These are phyloP conservation scores for Flaveria linearis DNA, from an alignment of 129 eudicot genomes.

Conservation along the genomic window DNA sequence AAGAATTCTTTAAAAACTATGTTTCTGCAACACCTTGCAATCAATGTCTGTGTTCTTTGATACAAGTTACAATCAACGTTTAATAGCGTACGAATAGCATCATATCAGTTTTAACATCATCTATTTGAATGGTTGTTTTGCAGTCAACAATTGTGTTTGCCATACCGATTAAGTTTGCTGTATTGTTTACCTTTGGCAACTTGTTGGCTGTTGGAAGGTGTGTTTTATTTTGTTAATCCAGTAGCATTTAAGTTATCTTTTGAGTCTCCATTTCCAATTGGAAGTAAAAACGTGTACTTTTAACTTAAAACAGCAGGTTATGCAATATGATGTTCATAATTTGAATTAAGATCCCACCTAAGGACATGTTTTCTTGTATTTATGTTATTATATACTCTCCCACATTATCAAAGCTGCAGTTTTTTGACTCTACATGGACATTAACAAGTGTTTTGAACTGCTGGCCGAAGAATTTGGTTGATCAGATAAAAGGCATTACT, in stretches of 20 bases:
- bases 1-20: neutral
- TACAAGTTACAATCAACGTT: too few species aligned
- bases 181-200: slow-evolving; percentile 89
- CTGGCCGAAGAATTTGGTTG: neutral
- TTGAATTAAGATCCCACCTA: neutral
- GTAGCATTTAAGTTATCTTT: slow-evolving; percentile 1
- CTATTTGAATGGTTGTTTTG: slow-evolving; percentile 33
- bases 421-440: neutral
- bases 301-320: neutral
- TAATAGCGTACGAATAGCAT: neutral
- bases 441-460: neutral
- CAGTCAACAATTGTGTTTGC: slow-evolving; percentile 81
- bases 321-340: neutral
- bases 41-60: neutral
- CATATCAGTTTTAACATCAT: slow-evolving; percentile 21
- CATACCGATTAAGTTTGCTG: slow-evolving; percentile 89
- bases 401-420: neutral
- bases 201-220: slow-evolving; percentile 94
- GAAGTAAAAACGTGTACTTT: neutral
- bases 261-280: neutral
- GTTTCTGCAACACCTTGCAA: neutral
- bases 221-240: slow-evolving; percentile 3
- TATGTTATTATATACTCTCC: neutral
- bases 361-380: neutral
- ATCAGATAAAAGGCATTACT: neutral